Evolutionary conservation across 75 land plant species (phyloP).

Genomic region (Pinus taeda): DNA sequence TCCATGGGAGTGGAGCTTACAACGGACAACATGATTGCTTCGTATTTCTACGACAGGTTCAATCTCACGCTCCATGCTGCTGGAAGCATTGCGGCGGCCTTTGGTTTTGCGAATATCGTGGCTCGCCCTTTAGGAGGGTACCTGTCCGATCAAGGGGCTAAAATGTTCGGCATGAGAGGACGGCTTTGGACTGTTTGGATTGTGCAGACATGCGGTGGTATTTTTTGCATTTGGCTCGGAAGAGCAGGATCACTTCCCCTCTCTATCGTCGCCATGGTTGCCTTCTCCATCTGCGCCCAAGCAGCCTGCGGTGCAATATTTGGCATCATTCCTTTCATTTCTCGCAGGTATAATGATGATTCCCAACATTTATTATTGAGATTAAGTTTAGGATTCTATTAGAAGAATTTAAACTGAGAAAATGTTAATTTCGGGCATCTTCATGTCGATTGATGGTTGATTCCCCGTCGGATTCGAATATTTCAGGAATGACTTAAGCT

Average conservation of each 20-base stretch:
- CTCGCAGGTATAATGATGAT: constrained; percentile 40
- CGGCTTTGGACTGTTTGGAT: constrained; percentile 77
- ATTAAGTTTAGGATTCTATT: not conserved
- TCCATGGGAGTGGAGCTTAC: constrained; percentile 64
- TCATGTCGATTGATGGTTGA: too few relatives aligned
- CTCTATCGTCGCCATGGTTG: constrained; percentile 55
- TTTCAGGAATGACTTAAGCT: too few relatives aligned
- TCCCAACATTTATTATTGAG: not conserved
- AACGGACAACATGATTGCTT: constrained; percentile 55
- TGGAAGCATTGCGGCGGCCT: constrained; percentile 47
- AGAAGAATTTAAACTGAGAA: not conserved
- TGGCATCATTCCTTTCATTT: constrained; percentile 81
- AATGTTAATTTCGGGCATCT: not conserved
- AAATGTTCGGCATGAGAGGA: constrained; percentile 73
- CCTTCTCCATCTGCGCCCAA: constrained; percentile 74
- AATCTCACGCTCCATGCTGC: constrained; percentile 30
- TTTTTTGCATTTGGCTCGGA: constrained; percentile 66
- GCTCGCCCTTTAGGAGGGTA: constrained; percentile 67
- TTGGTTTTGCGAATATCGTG: constrained; percentile 65
- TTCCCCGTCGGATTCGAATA: too few relatives aligned
- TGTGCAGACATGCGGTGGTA: constrained; percentile 72
- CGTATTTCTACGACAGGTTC: constrained; percentile 59
- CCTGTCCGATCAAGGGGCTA: constrained; percentile 46
- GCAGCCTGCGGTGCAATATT: constrained; percentile 81
- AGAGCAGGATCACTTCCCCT: constrained; percentile 22